A percentile compares a stretch with the other conserved stretches of the same genome.
phyloP scores from a whole-genome alignment of 129 eudicot genomes.

The Flaveria ramosissima region DNA sequence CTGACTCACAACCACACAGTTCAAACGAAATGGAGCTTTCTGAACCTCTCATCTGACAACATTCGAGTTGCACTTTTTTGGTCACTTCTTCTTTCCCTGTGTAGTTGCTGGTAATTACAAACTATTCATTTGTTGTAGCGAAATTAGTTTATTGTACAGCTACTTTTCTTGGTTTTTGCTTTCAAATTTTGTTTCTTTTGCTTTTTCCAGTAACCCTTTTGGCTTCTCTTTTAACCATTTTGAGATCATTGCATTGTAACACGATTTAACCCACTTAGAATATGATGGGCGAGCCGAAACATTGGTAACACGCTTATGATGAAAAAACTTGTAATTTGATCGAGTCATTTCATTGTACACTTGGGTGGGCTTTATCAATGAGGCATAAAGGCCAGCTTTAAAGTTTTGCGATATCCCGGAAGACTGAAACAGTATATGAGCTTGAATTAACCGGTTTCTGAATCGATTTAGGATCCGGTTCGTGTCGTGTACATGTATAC shows the following conservation, averaged over 20 bases:
- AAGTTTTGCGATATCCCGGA: not conserved
- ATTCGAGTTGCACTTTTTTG: not conserved
- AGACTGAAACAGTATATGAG: not conserved
- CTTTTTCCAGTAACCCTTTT: not conserved
- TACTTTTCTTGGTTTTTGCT: not conserved
- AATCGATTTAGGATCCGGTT: too few species aligned
- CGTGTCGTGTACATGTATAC: too few species aligned
- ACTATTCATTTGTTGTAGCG: conserved; percentile 27
- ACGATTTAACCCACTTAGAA: not conserved
- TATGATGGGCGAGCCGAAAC: not conserved
- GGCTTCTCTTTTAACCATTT: not conserved
- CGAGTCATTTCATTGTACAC: not conserved
- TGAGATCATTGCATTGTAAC: not conserved
- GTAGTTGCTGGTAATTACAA: conserved; percentile 26
- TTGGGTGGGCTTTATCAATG: not conserved
- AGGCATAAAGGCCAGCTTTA: not conserved
- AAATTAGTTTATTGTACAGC: conserved; percentile 24
- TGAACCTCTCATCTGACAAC: conserved; percentile 69
- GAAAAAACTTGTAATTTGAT: not conserved
- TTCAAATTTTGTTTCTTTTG: not conserved
- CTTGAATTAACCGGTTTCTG: too few species aligned
- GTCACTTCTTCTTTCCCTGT: conserved; percentile 25
- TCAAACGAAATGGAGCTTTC: conserved; percentile 92
- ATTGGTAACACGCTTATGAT: not conserved
- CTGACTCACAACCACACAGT: conserved; percentile 38